Base-by-base conservation (phyloP, 192 early-diverging fungal genomes). In the Rhizoclosmatium sp. region DNA sequence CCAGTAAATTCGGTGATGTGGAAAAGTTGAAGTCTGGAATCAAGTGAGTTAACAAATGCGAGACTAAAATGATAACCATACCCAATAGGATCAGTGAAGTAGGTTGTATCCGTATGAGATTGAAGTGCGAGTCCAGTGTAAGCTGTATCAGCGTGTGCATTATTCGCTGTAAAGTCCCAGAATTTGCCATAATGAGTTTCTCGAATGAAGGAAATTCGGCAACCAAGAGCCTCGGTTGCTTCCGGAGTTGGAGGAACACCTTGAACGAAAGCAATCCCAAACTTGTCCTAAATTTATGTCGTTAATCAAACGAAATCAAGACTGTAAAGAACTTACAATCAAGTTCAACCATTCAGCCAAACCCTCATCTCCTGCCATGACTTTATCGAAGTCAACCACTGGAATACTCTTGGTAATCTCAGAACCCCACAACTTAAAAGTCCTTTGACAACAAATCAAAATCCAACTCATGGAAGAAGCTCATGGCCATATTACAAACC, bases 41-140 rank as follows among this genome's bases (percentile, higher is more conserved):
- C 2, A 61, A 4, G 56, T 23, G 4, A 16, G 51, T 16, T 54
- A 16, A 12, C 16, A 54, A 12, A 12, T 54, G 1, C 51, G 59
- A 7, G 21, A 72, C 2, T 21, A 69, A 41, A 69, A 41, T 16
- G 31, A 10, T 7, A 4, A 10, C 7, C 46, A 47, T 82, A 90
- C 91, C 94, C 93, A 10, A 88, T 83, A 4, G 94, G 94, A 70
- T 95, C 94, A 0, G 94, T 94, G 74, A 95, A 96, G 78, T 96
- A 96, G 1, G 93, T 95, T 9, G 90, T 94, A 81, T 96, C 94
- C 0, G 93, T 96, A 71, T 96, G 94, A 21, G 92, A 93, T 47
- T 88, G 90, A 2, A 96, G 84, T 0, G 88, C 89, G 7, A 95
- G 59, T 58, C 80, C 82, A 4, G 94, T 94, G 78, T 95, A 96